phyloP scores from a whole-genome alignment of 1,139 yeast species.

The Protomyces inouyei region DNA sequence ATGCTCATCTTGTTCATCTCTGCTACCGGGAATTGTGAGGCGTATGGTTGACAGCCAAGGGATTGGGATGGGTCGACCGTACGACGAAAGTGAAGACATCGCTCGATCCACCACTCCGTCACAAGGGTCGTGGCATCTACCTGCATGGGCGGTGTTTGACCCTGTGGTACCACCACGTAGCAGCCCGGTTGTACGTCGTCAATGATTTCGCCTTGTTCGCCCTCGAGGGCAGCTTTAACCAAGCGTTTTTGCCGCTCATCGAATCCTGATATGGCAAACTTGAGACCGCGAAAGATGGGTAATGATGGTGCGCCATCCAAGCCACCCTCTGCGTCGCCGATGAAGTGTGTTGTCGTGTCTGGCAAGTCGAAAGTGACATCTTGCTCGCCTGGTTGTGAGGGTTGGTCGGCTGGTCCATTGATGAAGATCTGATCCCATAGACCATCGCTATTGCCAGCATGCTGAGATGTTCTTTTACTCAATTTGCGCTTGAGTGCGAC shows the following conservation, averaged over 20 bases:
- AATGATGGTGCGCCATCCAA: not conserved
- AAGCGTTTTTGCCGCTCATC: not conserved
- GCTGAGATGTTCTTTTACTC: not conserved
- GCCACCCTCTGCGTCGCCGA: not conserved
- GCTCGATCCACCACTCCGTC: conserved; percentile 24
- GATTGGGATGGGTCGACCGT: not conserved
- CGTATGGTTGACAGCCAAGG: conserved; percentile 6
- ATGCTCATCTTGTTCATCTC: conserved; percentile 16
- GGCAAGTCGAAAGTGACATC: not conserved
- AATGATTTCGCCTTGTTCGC: not conserved
- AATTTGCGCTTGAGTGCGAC: not conserved
- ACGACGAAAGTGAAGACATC: conserved; percentile 6
- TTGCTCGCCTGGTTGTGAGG: not conserved
- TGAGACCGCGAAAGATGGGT: not conserved
- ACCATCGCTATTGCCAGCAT: not conserved
- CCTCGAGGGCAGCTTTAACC: not conserved
- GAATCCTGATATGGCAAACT: not conserved
- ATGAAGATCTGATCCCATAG: not conserved
- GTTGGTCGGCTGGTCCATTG: not conserved
- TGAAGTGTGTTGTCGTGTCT: not conserved
- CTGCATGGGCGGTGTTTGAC: not conserved
- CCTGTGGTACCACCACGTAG: conserved; percentile 6
- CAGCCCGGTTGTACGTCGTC: not conserved
- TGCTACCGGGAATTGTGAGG: not conserved
- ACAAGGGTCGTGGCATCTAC: not conserved